Conservation (phyloP, 1,284 basidiomycete genomes). For the Porogramme epimiltina region DNA sequence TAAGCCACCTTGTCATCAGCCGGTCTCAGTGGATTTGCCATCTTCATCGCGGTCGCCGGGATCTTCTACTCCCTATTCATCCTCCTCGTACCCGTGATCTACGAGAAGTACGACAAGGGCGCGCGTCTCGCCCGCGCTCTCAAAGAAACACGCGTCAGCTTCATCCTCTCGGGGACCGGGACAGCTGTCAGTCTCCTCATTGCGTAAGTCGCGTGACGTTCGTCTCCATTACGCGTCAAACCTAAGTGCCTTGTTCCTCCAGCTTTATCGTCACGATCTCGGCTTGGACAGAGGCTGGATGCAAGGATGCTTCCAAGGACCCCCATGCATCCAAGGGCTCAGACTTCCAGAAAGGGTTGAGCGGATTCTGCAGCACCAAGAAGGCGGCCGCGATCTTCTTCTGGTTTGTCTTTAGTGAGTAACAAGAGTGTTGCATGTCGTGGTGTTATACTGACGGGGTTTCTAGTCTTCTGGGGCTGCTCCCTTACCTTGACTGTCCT, state of each 20-base stretch:
- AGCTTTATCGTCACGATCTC: slow-evolving; percentile 77
- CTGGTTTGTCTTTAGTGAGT: slow-evolving; percentile 76
- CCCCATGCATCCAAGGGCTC: slow-evolving; percentile 63
- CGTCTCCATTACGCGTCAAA: not conserved
- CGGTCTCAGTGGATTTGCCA: slow-evolving; percentile 81
- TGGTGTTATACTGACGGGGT: not conserved
- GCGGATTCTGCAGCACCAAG: slow-evolving; percentile 87
- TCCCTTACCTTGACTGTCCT: slow-evolving; percentile 62
- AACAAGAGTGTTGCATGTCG: not conserved
- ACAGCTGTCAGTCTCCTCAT: slow-evolving; percentile 69
- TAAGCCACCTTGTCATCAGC: slow-evolving; percentile 47
- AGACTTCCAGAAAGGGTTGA: slow-evolving; percentile 66
- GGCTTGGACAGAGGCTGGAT: slow-evolving; percentile 81
- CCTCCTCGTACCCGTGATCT: slow-evolving; percentile 76
- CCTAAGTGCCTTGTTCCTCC: not conserved
- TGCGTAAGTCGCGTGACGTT: slow-evolving; percentile 53
- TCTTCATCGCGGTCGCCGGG: slow-evolving; percentile 73
- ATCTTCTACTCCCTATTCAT: slow-evolving; percentile 76
- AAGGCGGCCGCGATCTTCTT: slow-evolving; percentile 86
- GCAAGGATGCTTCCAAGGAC: slow-evolving; percentile 75
- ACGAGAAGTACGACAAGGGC: slow-evolving; percentile 85
- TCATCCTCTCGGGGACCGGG: slow-evolving; percentile 78
- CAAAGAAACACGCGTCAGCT: slow-evolving; percentile 76
- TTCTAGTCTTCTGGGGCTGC: slow-evolving; percentile 64
- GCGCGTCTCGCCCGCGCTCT: slow-evolving; percentile 76